Evolutionary conservation across 2,329 filamentous ascomycete genomes (phyloP), one percentile per base, ranked within the genome.

Genomic region (Dothiorella sarmentorum): DNA sequence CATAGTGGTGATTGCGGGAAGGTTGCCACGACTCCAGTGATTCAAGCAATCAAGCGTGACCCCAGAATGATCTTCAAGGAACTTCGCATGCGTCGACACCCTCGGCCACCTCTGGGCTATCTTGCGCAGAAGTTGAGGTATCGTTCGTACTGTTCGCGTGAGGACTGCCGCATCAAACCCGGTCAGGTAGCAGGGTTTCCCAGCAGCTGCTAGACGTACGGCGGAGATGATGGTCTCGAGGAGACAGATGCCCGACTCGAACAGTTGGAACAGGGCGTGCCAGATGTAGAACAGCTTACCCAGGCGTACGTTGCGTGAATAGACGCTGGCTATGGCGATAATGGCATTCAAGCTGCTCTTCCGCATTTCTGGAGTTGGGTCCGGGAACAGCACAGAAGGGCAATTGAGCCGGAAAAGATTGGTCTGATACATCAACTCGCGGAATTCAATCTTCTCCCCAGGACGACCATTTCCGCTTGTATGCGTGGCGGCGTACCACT

Each of bases 211-310:
- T 24, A 24, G 20, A 7, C 56, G 56, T 27, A 51, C 38, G 11
- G 43, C 45, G 5, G 26, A 51, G 15, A 58, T 35, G 26, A 58
- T 22, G 3, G 56, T 58, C 27, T 58, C 56, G 18, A 58, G 44
- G 10, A 58, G 27, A 17, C 26, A 58, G n/a, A 58, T 45, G 18
- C 56, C 56, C 5, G 31, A 51, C 13, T 58, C 56, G 37, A 58
- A 58, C 2, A 58, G 45, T 20, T 58, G 56, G 24, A 26, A 44
- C 4, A 52, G 31, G 9, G 56, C 56, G 10, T 58, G 56, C 56
- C 56, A 58, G 37, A 58, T 58, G 56, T 58, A 58, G 20, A 58
- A 58, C 7, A 58, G 38, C 20, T 58, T 58, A 4, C 56, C 56
- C 3, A 58, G n/a, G 20, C 56, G 45, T 2, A 45, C 43, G 17